These are phyloP conservation scores for Verticillium nonalfalfae DNA, from an alignment of 2,329 filamentous ascomycete species.

Conservation along the genomic window DNA sequence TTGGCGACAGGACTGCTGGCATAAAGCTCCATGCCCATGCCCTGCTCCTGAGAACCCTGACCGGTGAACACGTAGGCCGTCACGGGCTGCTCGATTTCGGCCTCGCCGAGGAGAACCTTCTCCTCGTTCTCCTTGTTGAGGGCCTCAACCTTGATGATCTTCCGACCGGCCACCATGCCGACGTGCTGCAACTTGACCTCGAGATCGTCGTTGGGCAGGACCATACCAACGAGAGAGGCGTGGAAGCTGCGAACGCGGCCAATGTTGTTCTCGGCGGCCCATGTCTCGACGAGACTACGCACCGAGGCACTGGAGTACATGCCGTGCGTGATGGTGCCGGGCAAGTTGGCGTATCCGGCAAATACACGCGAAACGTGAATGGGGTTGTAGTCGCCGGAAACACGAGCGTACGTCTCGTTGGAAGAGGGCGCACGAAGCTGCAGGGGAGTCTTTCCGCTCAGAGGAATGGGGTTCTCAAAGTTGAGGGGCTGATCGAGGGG, in stretches of 20 bases:
- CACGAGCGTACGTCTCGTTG: constrained; percentile 95
- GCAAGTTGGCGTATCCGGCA: constrained; percentile 89
- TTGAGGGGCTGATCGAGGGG: constrained; percentile 93
- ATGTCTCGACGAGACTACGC: constrained; percentile 92
- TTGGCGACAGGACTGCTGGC: constrained; percentile 87
- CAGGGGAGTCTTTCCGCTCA: constrained; percentile 86
- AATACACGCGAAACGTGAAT: constrained; percentile 98
- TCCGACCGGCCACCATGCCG: constrained; percentile 95
- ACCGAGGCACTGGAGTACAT: constrained; percentile 99
- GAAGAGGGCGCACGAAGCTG: constrained; percentile 86
- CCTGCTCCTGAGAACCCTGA: constrained; percentile 96
- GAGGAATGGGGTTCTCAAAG: constrained; percentile 95
- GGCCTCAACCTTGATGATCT: constrained; percentile 98
- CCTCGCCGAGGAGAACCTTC: constrained; percentile 90
- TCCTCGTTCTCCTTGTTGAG: constrained; percentile 94
- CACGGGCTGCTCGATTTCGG: constrained; percentile 94
- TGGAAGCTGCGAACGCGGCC: constrained; percentile 97
- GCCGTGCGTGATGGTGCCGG: constrained; percentile 95
- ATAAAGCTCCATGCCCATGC: constrained; percentile 99
- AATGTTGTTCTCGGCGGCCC: constrained; percentile 98
- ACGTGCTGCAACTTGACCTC: constrained; percentile 94
- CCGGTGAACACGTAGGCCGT: constrained; percentile 98
- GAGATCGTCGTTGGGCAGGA: constrained; percentile 91
- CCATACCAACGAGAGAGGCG: constrained; percentile 96
- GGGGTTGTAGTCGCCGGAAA: constrained; percentile 97